Evolutionary conservation across 1,284 basidiomycete species (phyloP).

Genomic region (Papiliotrema flavescens): DNA sequence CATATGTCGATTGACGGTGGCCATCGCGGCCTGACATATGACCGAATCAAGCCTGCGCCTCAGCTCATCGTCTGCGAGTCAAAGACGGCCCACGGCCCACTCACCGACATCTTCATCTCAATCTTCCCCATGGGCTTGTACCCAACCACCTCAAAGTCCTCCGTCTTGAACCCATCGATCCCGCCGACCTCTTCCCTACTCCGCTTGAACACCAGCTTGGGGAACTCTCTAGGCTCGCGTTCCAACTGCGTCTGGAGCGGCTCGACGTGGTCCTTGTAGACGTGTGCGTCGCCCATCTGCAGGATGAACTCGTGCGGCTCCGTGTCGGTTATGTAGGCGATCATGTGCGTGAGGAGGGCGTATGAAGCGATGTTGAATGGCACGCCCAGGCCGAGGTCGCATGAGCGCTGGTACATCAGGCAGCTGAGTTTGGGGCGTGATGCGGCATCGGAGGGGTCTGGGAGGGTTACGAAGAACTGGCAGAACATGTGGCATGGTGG

Average conservation of each 20-base stretch:
- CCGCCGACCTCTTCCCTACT: conserved; percentile 55
- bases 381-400: conserved; percentile 92
- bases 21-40: not conserved
- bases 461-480: conserved; percentile 93
- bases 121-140: conserved; percentile 84
- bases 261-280: conserved; percentile 88
- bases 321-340: conserved; percentile 83
- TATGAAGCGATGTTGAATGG: conserved; percentile 99
- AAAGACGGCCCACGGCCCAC: conserved; percentile 4
- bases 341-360: conserved; percentile 92
- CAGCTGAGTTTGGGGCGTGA: conserved; percentile 82
- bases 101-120: conserved; percentile 96
- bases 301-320: conserved; percentile 84
- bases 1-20: not conserved
- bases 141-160: conserved; percentile 80
- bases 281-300: conserved; percentile 94
- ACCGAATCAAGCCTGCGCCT: conserved; percentile 3
- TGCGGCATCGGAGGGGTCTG: conserved; percentile 52
- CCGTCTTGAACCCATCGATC: conserved; percentile 78
- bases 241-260: conserved; percentile 77
- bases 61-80: not conserved
- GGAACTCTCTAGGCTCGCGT: conserved; percentile 76
- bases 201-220: conserved; percentile 69
- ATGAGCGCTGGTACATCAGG: conserved; percentile 97
- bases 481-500: conserved; percentile 98